Evolutionary conservation across 1,284 basidiomycete species (phyloP), one percentile per base, ranked within the genome.

Genomic region (Phlebopus sp.): DNA sequence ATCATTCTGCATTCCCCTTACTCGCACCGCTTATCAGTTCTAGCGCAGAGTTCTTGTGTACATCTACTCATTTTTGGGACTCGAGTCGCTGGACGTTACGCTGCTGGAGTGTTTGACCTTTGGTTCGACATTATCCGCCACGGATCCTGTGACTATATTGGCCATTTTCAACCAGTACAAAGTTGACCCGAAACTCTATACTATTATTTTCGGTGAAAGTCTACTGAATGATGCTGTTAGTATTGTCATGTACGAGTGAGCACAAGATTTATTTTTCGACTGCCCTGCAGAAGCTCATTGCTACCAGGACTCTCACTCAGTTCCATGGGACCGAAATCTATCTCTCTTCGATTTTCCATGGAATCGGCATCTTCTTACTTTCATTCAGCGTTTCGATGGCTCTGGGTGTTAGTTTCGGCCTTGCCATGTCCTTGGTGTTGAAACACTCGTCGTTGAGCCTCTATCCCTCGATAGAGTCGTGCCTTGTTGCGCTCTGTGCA

Each of bases 171-270:
- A 98, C 61, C 92, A 96, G 55, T 92, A 97, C 74, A 97, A 98
- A 68, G 96, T 99, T 52, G 96, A 99, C 68, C 95, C 97, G 0
- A 97, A 98, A 67, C 78, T 99, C 4, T 99, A 99, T 72, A 90
- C 86, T 46, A 84, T 99, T 70, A 99, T 99, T 59, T 99, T 99
- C 65, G 97, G 97, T 29, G 96, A 99, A 70, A 92, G 88, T 66
- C 80, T 99, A 52, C 72, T 99, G 53, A 99, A 99, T 71, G 96
- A 99, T 77, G 96, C 96, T 23, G 96, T 99, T 59, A 94, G 92
- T 75, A 99, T 99, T 74, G 96, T 99, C 71, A 97, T 99, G 92
- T 99, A 98, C 70, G 96, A 99, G 92, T 96, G 64, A 77, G 92
- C 88, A 46, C 25, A 43, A 29, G n/a, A 4, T 38, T 25, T 34